phyloP scores from a whole-genome alignment of 257 asterid genomes.

The Solanum medicagineum region DNA sequence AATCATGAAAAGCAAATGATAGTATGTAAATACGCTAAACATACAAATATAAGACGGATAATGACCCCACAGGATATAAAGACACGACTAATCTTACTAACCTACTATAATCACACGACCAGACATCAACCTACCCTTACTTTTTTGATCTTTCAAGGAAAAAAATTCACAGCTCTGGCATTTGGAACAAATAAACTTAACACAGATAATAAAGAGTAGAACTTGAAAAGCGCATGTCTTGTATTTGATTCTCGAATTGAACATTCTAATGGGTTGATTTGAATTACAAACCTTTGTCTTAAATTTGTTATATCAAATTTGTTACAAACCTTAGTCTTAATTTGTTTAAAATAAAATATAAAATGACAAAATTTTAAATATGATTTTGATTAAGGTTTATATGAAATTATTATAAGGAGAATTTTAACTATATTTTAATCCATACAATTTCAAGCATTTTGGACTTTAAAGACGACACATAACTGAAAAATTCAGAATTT shows the following conservation, averaged over 20 bases:
- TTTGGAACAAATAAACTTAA: no score
- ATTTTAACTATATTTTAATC: neutral
- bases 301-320: neutral
- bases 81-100: no score
- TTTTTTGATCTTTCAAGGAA: neutral
- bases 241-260: neutral
- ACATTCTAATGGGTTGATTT: neutral
- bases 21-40: no score
- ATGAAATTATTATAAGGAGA: neutral
- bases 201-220: neutral
- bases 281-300: neutral
- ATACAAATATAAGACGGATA: no score
- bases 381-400: neutral
- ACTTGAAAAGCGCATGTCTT: neutral
- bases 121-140: no score
- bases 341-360: neutral
- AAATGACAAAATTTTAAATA: neutral
- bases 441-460: neutral
- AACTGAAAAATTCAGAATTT: neutral
- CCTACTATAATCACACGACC: no score
- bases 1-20: no score
- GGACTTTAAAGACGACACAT: neutral
- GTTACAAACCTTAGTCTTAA: no score
- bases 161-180: neutral
- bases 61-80: no score